Evolutionary conservation across 2,329 filamentous ascomycete species (phyloP).

Genomic region (Byssothecium circinans): DNA sequence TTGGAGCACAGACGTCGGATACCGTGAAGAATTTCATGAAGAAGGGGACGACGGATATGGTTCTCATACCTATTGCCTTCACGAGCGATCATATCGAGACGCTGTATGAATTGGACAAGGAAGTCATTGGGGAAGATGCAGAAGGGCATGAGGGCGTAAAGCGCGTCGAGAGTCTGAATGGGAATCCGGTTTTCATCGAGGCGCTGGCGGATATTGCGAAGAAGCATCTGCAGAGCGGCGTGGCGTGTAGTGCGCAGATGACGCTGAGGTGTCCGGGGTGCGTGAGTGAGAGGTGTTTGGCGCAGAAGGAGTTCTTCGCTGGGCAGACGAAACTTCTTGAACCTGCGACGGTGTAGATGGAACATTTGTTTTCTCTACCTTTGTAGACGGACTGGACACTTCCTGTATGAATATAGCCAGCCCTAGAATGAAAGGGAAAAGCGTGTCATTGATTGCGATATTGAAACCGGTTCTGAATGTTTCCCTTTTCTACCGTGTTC

Average conservation of each 20-base stretch:
- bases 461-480: too few species aligned
- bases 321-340: constrained; percentile 40
- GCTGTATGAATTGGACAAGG: constrained; percentile 87
- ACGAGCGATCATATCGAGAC: constrained; percentile 99
- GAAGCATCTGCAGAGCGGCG: constrained; percentile 71
- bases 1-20: constrained; percentile 88
- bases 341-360: constrained; percentile 1
- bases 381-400: too few species aligned
- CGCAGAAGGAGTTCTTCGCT: constrained; percentile 70
- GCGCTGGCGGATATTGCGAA: constrained; percentile 87
- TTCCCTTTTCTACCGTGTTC: too few species aligned
- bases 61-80: constrained; percentile 94
- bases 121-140: constrained; percentile 83
- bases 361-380: too few species aligned
- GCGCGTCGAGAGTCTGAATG: constrained; percentile 89
- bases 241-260: constrained; percentile 81
- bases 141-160: constrained; percentile 64
- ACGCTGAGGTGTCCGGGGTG: constrained; percentile 89
- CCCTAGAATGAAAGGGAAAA: too few species aligned
- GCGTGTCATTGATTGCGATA: too few species aligned
- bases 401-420: too few species aligned
- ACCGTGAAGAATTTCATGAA: constrained; percentile 87
- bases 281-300: constrained; percentile 82
- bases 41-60: constrained; percentile 86
- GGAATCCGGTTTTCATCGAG: constrained; percentile 84